Conservation (phyloP, 345 rosid genomes). For the Lumnitzera littorea region DNA sequence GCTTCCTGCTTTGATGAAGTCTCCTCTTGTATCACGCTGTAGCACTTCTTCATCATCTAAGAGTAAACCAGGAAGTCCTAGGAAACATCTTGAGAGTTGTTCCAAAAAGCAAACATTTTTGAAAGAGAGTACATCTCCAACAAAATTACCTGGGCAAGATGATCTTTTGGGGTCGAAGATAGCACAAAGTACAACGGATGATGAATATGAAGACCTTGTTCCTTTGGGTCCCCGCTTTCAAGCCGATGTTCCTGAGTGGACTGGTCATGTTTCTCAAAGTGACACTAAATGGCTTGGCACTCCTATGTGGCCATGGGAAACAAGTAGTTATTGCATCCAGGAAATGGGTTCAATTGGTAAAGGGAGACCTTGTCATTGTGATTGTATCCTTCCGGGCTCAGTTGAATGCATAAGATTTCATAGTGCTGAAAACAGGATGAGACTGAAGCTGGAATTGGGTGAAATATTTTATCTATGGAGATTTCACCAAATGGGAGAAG, state of each 20-base stretch:
- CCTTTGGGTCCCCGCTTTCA: too few relatives aligned
- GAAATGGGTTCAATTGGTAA: slow-evolving; percentile 34
- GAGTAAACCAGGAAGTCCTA: slow-evolving; percentile 14
- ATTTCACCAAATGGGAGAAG: slow-evolving; percentile 70
- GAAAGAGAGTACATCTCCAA: background rate
- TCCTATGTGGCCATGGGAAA: too few relatives aligned
- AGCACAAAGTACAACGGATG: too few relatives aligned
- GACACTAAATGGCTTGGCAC: too few relatives aligned
- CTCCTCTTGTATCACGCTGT: too few relatives aligned
- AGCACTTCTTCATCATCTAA: slow-evolving; percentile 22
- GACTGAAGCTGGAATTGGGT: slow-evolving; percentile 54
- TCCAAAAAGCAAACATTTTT: slow-evolving; percentile 7
- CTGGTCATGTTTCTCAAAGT: too few relatives aligned
- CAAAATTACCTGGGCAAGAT: too few relatives aligned
- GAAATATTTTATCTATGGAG: slow-evolving; percentile 43
- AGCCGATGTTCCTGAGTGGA: too few relatives aligned
- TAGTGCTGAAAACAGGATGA: slow-evolving; percentile 52
- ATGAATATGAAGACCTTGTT: too few relatives aligned
- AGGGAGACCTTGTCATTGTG: slow-evolving; percentile 49
- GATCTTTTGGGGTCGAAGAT: too few relatives aligned
- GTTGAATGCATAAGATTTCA: slow-evolving; percentile 59
- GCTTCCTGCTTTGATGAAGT: too few relatives aligned
- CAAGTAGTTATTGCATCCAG: background rate
- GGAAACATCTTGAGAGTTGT: slow-evolving; percentile 8
- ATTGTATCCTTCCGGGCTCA: slow-evolving; percentile 38